These are phyloP conservation scores for Fusarium veterinarium DNA, from an alignment of 2,329 filamentous ascomycete genomes.

Conservation along the genomic window DNA sequence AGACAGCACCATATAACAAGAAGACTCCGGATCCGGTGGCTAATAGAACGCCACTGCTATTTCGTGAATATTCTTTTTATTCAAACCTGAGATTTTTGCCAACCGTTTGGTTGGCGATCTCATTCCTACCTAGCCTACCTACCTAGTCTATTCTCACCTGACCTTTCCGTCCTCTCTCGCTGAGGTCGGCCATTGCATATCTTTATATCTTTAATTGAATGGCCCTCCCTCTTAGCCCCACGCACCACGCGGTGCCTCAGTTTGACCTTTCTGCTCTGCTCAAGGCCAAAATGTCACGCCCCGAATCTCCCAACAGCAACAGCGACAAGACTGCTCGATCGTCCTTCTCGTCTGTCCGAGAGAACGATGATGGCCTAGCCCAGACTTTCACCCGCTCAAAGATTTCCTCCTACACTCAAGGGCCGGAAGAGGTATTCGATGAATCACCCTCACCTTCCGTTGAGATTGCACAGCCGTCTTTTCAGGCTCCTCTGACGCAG, in stretches of 20 bases:
- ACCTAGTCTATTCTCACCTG: not conserved
- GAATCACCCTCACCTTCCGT: conserved; percentile 57
- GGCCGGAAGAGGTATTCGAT: conserved; percentile 64
- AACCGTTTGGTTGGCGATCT: conserved; percentile 37
- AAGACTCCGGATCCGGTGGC: conserved; percentile 39
- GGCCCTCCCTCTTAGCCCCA: conserved; percentile 48
- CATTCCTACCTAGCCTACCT: conserved; percentile 16
- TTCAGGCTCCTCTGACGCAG: conserved; percentile 64
- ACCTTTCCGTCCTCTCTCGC: conserved; percentile 20
- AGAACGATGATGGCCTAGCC: conserved; percentile 67
- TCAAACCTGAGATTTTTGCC: conserved; percentile 22
- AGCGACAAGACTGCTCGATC: conserved; percentile 58
- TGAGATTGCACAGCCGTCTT: conserved; percentile 59
- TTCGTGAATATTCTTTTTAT: conserved; percentile 24
- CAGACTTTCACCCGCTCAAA: conserved; percentile 74
- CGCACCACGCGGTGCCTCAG: conserved; percentile 51
- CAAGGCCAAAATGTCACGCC: conserved; percentile 53
- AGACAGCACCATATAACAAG: conserved; percentile 2
- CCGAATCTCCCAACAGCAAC: conserved; percentile 50
- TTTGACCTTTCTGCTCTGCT: conserved; percentile 51
- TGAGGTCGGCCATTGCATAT: conserved; percentile 37
- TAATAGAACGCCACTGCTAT: conserved; percentile 34
- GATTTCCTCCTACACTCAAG: conserved; percentile 67
- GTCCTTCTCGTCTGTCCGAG: conserved; percentile 72
- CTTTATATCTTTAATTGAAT: conserved; percentile 43